Evolutionary conservation across 768 basidiomycete genomes (phyloP), one percentile per base, ranked within the genome.

Genomic region (Auricularia auricula-judae): DNA sequence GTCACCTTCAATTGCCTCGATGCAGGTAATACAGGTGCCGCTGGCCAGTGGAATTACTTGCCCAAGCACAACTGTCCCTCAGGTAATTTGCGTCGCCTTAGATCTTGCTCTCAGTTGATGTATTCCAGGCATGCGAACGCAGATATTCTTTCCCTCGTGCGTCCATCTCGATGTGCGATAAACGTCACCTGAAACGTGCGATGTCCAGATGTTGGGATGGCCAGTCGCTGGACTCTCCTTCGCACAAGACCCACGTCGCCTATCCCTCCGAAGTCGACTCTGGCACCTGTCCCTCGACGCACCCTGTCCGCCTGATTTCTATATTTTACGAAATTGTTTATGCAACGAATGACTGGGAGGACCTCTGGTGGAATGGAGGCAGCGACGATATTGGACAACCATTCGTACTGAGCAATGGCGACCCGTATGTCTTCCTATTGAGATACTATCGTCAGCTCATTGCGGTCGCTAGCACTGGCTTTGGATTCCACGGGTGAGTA

Each of bases 1-100:
- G 64, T 56, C 81, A 82, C 71, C 77, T 83, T 51, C 66, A 72
- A 79, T 21, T 81, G 78, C 66, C 74, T 83, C 36, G 69, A 80
- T 61, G 77, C 77, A 64, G 67, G 71, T 59, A 72, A 71, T 3
- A 72, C 56, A 7, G 56, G 56, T 10, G 56, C 56, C 14, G 56
- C 56, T 1, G 56, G 56, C 56, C 29, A 68, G 63, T 70, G 69
- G 66, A 65, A 62, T 59, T 63, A 62, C 61, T 62, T 71, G 59
- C 67, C 67, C 42, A 66, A 56, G 33, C 68, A 67, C 56, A 63
- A 62, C 8, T 76, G 75, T 54, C 67, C 71, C 7, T 62, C 68
- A 53, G 73, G 73, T 51, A 21, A 12, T 5, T 18, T 10, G 5
- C 47, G 10, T 44, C 47, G 21, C 4, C 47, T 51, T 5, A 10